Percentiles rank a stretch among this genome's conserved stretches.
Evolutionary conservation across 345 rosid species (phyloP).

Genomic region (Zanthoxylum bungeanum): DNA sequence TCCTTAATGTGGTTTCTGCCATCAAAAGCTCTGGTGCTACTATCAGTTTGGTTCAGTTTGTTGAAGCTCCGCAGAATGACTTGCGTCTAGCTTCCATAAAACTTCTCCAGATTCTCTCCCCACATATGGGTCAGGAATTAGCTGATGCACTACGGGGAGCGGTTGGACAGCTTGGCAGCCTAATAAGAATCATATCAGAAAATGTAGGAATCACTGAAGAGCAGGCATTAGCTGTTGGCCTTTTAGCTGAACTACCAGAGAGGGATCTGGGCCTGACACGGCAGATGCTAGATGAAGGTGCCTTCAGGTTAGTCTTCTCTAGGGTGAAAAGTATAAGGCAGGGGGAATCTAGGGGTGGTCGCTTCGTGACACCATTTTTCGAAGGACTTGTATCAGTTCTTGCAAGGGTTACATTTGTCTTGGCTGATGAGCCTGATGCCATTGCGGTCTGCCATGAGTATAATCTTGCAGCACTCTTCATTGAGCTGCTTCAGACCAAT

Average conservation of each 20-base stretch:
- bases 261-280: slow-evolving; percentile 81
- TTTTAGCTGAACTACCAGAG: slow-evolving; percentile 95
- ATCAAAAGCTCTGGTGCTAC: slow-evolving; percentile 90
- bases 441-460: slow-evolving; percentile 61
- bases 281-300: slow-evolving; percentile 78
- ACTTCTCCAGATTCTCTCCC: slow-evolving; percentile 80
- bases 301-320: slow-evolving; percentile 56
- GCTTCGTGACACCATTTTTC: slow-evolving; percentile 70
- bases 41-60: slow-evolving; percentile 91
- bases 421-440: slow-evolving; percentile 63
- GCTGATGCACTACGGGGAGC: slow-evolving; percentile 76
- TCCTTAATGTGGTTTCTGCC: slow-evolving; percentile 71
- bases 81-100: slow-evolving; percentile 81
- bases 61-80: slow-evolving; percentile 75
- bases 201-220: slow-evolving; percentile 74
- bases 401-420: slow-evolving; percentile 69
- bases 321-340: slow-evolving; percentile 58
- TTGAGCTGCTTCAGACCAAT: slow-evolving; percentile 71
- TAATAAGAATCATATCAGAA: slow-evolving; percentile 63
- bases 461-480: slow-evolving; percentile 60
- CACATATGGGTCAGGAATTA: slow-evolving; percentile 82
- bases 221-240: slow-evolving; percentile 89
- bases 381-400: slow-evolving; percentile 84
- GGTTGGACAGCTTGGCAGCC: slow-evolving; percentile 79
- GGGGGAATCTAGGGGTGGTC: slow-evolving; percentile 66